Evolutionary conservation across 495 filamentous ascomycete genomes (phyloP).

Genomic region (Thozetella sp.): DNA sequence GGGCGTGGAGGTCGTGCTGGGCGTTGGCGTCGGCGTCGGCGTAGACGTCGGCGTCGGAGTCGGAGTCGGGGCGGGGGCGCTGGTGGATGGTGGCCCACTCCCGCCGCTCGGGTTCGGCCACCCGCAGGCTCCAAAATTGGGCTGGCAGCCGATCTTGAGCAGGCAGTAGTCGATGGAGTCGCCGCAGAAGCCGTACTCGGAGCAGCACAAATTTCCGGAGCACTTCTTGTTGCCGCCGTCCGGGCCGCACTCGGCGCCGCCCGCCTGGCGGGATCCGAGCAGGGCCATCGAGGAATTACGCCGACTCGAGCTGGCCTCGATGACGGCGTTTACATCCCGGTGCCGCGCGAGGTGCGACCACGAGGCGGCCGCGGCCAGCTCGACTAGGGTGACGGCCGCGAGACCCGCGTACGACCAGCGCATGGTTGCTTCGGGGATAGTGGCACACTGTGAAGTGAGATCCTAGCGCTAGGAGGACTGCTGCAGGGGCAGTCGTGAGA

Average conservation of each 20-base stretch:
- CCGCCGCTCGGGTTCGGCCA: slow-evolving; percentile 16
- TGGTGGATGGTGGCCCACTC: slow-evolving; percentile 9
- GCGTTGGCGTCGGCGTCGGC: slow-evolving; percentile 4
- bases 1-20: slow-evolving; percentile 11
- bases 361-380: not conserved
- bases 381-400: not conserved
- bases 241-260: not conserved
- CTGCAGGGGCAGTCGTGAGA: not conserved
- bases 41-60: slow-evolving; percentile 13
- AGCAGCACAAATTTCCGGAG: slow-evolving; percentile 33
- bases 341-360: not conserved
- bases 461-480: not conserved
- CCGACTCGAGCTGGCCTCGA: not conserved
- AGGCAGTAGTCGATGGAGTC: slow-evolving; percentile 48
- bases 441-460: not conserved
- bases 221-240: slow-evolving; percentile 12
- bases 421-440: not conserved
- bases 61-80: not conserved
- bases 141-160: slow-evolving; percentile 48
- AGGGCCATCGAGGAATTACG: not conserved
- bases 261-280: not conserved
- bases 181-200: slow-evolving; percentile 53
- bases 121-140: slow-evolving; percentile 38
- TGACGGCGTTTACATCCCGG: not conserved
- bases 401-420: not conserved